Evolutionary conservation across 2,329 filamentous ascomycete genomes (phyloP).

Genomic region (Botrytis elliptica): DNA sequence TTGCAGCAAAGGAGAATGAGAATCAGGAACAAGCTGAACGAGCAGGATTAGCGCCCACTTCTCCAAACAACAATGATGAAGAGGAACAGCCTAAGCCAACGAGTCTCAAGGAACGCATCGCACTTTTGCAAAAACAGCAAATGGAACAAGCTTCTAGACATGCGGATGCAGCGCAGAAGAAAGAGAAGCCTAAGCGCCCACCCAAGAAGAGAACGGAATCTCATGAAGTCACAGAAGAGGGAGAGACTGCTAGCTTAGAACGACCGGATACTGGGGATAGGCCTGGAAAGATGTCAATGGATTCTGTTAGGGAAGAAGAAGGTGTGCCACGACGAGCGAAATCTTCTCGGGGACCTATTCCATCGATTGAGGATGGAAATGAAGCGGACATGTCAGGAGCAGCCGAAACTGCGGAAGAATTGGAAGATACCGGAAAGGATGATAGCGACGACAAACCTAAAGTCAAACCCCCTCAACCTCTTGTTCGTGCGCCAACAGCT

Average conservation of each 20-base stretch:
- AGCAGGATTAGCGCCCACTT: conserved; percentile 56
- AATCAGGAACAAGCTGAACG: conserved; percentile 65
- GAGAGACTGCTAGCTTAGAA: conserved; percentile 44
- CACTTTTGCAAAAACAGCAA: conserved; percentile 89
- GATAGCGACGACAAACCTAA: conserved; percentile 63
- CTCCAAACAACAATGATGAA: conserved; percentile 44
- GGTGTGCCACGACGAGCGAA: conserved; percentile 51
- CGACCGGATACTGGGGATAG: conserved; percentile 50
- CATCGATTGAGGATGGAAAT: conserved; percentile 56
- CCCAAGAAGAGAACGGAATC: conserved; percentile 64
- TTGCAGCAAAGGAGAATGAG: conserved; percentile 64
- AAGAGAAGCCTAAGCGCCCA: conserved; percentile 82
- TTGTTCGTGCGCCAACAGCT: conserved; percentile 43
- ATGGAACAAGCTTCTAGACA: conserved; percentile 82
- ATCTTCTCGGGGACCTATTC: conserved; percentile 48
- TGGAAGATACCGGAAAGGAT: conserved; percentile 66
- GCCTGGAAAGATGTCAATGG: conserved; percentile 50
- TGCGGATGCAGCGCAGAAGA: conserved; percentile 73
- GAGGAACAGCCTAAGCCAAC: conserved; percentile 89
- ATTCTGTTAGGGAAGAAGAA: conserved; percentile 44
- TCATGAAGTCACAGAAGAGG: conserved; percentile 43
- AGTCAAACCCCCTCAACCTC: conserved; percentile 36
- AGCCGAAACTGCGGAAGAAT: conserved; percentile 62
- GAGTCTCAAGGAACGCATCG: conserved; percentile 93
- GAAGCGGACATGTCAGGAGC: conserved; percentile 65